These are phyloP conservation scores for Deakozyma indianensis DNA, from an alignment of 805 yeast genomes.

Conservation along the genomic window DNA sequence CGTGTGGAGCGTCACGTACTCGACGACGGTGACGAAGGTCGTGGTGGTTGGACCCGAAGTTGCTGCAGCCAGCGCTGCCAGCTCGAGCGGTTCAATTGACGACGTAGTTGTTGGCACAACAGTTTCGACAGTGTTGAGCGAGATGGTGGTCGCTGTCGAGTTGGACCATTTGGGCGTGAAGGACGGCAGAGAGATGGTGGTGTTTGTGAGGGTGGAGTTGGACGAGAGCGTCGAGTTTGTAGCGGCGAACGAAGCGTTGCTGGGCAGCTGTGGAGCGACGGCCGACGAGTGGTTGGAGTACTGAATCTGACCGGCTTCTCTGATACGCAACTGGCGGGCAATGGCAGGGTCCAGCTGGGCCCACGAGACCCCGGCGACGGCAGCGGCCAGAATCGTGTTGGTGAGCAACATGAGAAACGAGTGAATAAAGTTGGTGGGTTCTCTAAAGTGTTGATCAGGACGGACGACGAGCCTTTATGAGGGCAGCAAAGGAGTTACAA, in stretches of 20 bases:
- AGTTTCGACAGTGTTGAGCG: background rate
- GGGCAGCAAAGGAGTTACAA: too few species aligned
- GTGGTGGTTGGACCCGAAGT: background rate
- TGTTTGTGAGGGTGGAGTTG: background rate
- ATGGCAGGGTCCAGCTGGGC: slow-evolving; percentile 1
- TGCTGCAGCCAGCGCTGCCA: background rate
- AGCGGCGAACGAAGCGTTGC: background rate
- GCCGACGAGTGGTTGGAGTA: background rate
- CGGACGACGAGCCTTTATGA: too few species aligned
- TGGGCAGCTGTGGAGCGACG: background rate
- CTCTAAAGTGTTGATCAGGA: too few species aligned
- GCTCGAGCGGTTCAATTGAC: background rate
- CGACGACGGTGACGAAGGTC: background rate
- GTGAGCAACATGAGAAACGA: background rate
- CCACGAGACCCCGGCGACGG: background rate
- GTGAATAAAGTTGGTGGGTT: background rate
- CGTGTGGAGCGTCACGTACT: background rate
- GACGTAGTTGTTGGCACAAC: background rate
- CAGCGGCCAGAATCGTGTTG: background rate
- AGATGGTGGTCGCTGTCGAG: background rate
- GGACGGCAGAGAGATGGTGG: background rate
- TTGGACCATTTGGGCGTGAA: background rate
- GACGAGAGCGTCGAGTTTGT: background rate
- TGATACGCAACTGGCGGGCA: background rate
- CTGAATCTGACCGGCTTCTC: background rate